Evolutionary conservation across 2,329 filamentous ascomycete genomes (phyloP), one percentile per base, ranked within the genome.

Genomic region (Apiospora marii): DNA sequence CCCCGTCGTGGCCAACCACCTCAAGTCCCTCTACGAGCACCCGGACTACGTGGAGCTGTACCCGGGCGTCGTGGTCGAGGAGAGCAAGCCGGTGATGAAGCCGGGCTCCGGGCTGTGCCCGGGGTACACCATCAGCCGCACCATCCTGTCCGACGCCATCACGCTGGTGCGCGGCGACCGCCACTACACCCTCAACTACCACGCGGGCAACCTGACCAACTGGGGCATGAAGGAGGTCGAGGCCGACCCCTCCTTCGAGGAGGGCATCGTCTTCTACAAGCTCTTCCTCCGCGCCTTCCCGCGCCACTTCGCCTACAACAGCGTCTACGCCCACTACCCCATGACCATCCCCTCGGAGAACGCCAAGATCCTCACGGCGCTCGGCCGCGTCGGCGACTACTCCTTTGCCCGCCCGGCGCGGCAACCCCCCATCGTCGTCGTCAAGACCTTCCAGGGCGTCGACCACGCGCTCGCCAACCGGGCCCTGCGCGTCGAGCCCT

Each of bases 201-300:
- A 89, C 2, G 78, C 91, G 0, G 85, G 86, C 48, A 91, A 88
- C 75, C 81, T 93, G 68, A 93, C 92, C 2, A 92, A 92, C 79
- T 93, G 90, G 90, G 91, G 91, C 70, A 91, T 85, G 78, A 84
- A 85, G 34, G 87, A 90, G 75, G 87, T 85, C 58, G 84, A 88
- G 22, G 88, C 85, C 58, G 90, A 92, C 75, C 78, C 84, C 14
- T 86, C 84, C 70, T 83, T 92, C 68, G 87, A 92, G 77, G 87
- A 92, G 75, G 91, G 91, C 27, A 90, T 88, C 76, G 87, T 92
- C 5, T 87, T 92, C 80, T 91, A 92, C 82, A 92, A 92, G 82
- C 84, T 93, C 72, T 86, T 92, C 75, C 83, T 89, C 41, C 87
- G 88, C 48, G 89, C 90, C 12, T 92, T 93, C 81, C 91, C 91